Percentiles rank a stretch among this genome's conserved stretches.
phyloP scores from a whole-genome alignment of 371 early-diverging fungal species.

The Apophysomyces variabilis region DNA sequence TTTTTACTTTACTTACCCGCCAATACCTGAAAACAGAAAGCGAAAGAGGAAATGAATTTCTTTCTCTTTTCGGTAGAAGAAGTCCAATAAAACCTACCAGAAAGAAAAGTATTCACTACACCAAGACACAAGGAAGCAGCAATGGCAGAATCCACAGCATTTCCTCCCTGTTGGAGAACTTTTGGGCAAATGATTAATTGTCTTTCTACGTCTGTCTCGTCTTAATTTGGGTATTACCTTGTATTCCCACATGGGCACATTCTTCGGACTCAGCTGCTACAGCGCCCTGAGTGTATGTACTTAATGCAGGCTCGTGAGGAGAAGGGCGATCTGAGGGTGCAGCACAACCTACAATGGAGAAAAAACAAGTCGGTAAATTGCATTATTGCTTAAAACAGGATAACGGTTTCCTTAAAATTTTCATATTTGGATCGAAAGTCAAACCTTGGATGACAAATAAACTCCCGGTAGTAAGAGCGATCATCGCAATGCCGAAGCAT shows the following conservation, averaged over 20 bases:
- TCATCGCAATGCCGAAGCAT: background rate
- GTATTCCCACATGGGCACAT: constrained; percentile 86
- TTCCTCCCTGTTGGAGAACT: constrained; percentile 92
- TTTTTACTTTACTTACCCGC: constrained; percentile 35
- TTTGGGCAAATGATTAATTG: background rate
- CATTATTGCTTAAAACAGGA: no score
- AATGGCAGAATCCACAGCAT: constrained; percentile 97
- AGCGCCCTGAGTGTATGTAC: constrained; percentile 57
- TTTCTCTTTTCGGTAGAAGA: constrained; percentile 23
- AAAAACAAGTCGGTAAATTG: no score
- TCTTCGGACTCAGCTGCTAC: constrained; percentile 86
- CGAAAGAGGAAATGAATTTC: constrained; percentile 25
- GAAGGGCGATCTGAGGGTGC: background rate
- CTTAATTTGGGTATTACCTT: constrained; percentile 49
- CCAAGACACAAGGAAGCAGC: constrained; percentile 95
- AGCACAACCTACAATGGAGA: background rate
- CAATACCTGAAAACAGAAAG: constrained; percentile 35
- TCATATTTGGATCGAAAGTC: no score
- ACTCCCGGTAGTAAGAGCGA: background rate
- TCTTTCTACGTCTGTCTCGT: background rate
- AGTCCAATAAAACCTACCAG: constrained; percentile 64
- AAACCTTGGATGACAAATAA: no score
- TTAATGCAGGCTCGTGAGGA: background rate
- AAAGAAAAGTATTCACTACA: constrained; percentile 90
- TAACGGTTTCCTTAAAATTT: no score